Evolutionary conservation across 441 rosid genomes (phyloP).

Genomic region (Biscutella laevigata): DNA sequence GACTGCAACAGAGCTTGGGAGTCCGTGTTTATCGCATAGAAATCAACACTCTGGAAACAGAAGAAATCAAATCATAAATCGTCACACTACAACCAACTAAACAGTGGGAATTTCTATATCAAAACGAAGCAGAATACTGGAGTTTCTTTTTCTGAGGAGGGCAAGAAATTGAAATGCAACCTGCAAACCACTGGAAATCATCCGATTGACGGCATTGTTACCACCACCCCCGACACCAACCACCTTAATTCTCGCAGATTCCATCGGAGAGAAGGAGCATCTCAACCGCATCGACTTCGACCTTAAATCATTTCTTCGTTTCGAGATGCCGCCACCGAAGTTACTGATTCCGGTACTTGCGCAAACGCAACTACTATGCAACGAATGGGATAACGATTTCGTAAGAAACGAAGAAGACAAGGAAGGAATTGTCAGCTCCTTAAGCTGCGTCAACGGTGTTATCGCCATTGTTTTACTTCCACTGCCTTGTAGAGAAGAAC

Average conservation of each 20-base stretch:
- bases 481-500: background rate
- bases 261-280: conserved; percentile 63
- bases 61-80: background rate
- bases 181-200: conserved; percentile 91
- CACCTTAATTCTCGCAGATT: conserved; percentile 84
- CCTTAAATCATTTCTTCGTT: conserved; percentile 21
- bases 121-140: background rate
- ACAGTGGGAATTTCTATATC: background rate
- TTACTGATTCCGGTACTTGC: conserved; percentile 14
- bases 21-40: conserved; percentile 89
- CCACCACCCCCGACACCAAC: conserved; percentile 97
- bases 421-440: conserved; percentile 32
- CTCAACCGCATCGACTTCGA: conserved; percentile 21
- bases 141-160: background rate
- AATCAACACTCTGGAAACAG: conserved; percentile 66
- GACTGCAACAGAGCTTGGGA: conserved; percentile 85
- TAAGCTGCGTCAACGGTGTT: conserved; percentile 45
- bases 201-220: conserved; percentile 95
- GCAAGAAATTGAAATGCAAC: conserved; percentile 24
- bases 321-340: conserved; percentile 20
- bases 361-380: conserved; percentile 20
- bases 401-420: conserved; percentile 29
- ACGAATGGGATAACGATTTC: conserved; percentile 17
- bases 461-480: conserved; percentile 40
- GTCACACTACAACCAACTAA: background rate